Conservation (phyloP, 2,329 filamentous ascomycete genomes). For the Aureobasidium leucospermi region DNA sequence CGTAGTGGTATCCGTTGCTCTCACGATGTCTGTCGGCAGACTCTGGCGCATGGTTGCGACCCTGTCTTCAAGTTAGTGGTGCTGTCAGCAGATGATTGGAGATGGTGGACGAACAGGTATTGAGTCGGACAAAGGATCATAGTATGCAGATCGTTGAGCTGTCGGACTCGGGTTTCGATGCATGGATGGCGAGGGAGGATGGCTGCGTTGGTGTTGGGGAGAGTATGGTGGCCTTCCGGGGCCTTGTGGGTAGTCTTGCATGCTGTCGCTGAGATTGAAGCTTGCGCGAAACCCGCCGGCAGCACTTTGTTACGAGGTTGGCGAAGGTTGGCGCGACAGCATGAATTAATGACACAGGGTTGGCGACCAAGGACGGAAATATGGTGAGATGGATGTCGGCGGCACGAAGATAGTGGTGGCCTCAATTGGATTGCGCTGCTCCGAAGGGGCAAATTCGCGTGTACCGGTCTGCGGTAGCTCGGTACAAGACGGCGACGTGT, state of each 20-base stretch:
- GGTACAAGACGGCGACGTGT: slow-evolving; percentile 2
- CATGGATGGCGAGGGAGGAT: slow-evolving; percentile 31
- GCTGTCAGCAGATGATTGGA: neutral
- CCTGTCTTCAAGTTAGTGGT: slow-evolving; percentile 15
- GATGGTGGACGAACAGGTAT: slow-evolving; percentile 19
- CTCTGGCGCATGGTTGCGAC: slow-evolving; percentile 17
- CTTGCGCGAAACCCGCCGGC: neutral
- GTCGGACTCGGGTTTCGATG: slow-evolving; percentile 27
- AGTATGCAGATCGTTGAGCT: slow-evolving; percentile 36
- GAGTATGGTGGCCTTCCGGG: slow-evolving; percentile 21
- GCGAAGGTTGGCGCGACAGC: neutral
- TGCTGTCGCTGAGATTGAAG: neutral
- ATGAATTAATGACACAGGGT: neutral
- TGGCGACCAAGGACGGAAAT: neutral
- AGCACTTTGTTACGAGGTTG: neutral
- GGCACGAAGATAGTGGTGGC: neutral
- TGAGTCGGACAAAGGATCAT: slow-evolving; percentile 43
- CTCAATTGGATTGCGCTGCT: neutral
- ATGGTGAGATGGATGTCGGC: neutral
- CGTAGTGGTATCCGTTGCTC: slow-evolving; percentile 15
- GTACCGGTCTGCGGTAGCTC: slow-evolving; percentile 7
- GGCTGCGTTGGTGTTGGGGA: slow-evolving; percentile 23
- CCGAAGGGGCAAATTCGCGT: slow-evolving; percentile 8
- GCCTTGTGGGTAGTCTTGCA: slow-evolving; percentile 4
- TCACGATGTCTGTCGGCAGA: slow-evolving; percentile 11